Percentiles rank a stretch among this genome's conserved stretches.
Evolutionary conservation across 305 asterid genomes (phyloP).

Genomic region (Ilex paraguariensis): DNA sequence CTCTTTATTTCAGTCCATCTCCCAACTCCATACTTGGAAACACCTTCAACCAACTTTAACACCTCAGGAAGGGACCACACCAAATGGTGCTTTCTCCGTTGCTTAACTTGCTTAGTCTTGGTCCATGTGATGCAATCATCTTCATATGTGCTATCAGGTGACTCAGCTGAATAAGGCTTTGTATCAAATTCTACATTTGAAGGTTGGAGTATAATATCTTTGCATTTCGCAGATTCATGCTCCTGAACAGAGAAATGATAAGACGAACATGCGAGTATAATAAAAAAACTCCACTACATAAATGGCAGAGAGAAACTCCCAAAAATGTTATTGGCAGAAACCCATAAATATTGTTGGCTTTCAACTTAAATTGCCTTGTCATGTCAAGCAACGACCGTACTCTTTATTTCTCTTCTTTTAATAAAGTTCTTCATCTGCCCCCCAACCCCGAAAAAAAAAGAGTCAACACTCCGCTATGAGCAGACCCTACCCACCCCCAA

Average conservation of each 20-base stretch:
- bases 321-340: too few relatives aligned
- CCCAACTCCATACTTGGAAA: conserved; percentile 17
- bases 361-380: too few relatives aligned
- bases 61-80: conserved; percentile 17
- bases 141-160: conserved; percentile 11
- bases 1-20: conserved; percentile 17
- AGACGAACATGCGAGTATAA: too few relatives aligned
- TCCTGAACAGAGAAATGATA: neutral
- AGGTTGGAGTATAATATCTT: neutral
- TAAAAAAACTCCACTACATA: too few relatives aligned
- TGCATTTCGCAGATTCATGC: neutral
- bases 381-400: too few relatives aligned
- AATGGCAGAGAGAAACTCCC: too few relatives aligned
- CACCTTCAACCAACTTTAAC: conserved; percentile 17
- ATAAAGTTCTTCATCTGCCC: too few relatives aligned
- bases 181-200: neutral
- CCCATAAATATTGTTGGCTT: too few relatives aligned
- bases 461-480: too few relatives aligned
- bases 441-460: too few relatives aligned
- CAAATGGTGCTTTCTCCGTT: conserved; percentile 8
- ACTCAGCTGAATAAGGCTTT: conserved; percentile 3
- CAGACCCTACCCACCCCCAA: too few relatives aligned
- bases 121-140: neutral
- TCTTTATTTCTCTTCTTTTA: too few relatives aligned
- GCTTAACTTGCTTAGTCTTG: neutral